phyloP scores from a whole-genome alignment of 805 yeast species.

The Barnettozyma botsteinii region DNA sequence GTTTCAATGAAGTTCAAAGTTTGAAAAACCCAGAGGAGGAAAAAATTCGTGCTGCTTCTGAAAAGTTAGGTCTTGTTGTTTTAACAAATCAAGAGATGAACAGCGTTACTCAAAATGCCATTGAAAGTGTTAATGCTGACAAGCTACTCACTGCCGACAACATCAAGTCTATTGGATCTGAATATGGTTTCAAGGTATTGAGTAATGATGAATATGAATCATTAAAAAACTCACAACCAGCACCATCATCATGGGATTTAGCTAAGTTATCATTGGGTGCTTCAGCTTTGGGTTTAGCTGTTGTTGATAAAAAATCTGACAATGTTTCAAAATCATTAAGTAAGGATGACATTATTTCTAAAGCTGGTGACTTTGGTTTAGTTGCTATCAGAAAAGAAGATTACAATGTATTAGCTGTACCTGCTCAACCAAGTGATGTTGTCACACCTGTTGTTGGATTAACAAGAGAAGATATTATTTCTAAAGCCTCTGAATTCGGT shows the following conservation, averaged over 20 bases:
- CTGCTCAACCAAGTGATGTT: not conserved
- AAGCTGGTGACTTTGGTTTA: conserved; percentile 13
- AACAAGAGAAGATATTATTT: too few species aligned
- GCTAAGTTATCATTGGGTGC: conserved; percentile 7
- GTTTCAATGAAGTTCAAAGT: conserved; percentile 13
- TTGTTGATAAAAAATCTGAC: not conserved
- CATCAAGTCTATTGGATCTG: conserved; percentile 4
- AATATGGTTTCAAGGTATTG: conserved; percentile 4
- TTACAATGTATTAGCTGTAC: not conserved
- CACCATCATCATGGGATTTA: not conserved
- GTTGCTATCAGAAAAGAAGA: conserved; percentile 1
- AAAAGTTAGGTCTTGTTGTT: conserved; percentile 18
- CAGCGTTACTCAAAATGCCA: conserved; percentile 6
- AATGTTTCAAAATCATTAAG: conserved; percentile 1
- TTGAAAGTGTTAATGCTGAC: conserved; percentile 3
- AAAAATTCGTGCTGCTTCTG: conserved; percentile 14
- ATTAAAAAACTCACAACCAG: conserved; percentile 1
- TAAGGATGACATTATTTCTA: conserved; percentile 11
- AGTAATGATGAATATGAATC: conserved; percentile 4
- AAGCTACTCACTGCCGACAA: not conserved
- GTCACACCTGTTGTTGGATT: too few species aligned
- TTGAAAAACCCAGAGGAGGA: conserved; percentile 13
- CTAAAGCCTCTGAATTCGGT: conserved; percentile 25
- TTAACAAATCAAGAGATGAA: conserved; percentile 20
- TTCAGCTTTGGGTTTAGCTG: conserved; percentile 8